Conservation (phyloP, 2,329 filamentous ascomycete genomes). For the Colletotrichum falcatum region DNA sequence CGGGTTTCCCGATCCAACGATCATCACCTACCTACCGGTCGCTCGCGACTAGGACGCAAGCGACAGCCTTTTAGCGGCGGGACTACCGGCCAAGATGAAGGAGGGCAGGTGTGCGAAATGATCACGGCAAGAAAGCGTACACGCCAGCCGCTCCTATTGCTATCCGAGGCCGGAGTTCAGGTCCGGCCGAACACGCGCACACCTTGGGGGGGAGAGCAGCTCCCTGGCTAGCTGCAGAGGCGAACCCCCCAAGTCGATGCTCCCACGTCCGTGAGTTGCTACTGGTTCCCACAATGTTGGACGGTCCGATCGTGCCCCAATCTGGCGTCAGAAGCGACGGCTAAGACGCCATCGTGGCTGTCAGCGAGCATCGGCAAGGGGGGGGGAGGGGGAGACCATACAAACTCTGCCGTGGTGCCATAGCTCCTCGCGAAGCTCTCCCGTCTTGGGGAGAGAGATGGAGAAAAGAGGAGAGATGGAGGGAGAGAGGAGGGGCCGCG, state of each 20-base stretch:
- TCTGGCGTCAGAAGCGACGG: not conserved
- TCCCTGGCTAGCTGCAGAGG: not conserved
- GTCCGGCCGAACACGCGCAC: too few species aligned
- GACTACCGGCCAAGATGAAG: not conserved
- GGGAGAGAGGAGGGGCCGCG: too few species aligned
- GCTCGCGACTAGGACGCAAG: not conserved
- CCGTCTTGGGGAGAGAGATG: not conserved
- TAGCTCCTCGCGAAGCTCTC: conserved; percentile 1
- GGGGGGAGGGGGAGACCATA: too few species aligned
- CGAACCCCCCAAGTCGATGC: not conserved
- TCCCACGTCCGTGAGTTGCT: not conserved
- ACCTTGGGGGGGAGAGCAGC: too few species aligned
- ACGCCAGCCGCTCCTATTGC: too few species aligned
- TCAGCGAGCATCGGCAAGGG: too few species aligned
- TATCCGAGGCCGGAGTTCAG: too few species aligned
- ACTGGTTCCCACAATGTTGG: not conserved
- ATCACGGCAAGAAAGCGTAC: not conserved
- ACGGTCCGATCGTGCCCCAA: not conserved
- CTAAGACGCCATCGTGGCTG: not conserved
- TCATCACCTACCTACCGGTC: too few species aligned
- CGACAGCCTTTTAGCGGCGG: not conserved
- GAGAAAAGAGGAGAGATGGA: too few species aligned
- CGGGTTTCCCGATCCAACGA: conserved; percentile 12
- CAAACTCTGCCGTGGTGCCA: not conserved
- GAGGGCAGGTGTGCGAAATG: too few species aligned